Base-by-base conservation (phyloP, 768 basidiomycete genomes). In the Mycena sanguinolenta region DNA sequence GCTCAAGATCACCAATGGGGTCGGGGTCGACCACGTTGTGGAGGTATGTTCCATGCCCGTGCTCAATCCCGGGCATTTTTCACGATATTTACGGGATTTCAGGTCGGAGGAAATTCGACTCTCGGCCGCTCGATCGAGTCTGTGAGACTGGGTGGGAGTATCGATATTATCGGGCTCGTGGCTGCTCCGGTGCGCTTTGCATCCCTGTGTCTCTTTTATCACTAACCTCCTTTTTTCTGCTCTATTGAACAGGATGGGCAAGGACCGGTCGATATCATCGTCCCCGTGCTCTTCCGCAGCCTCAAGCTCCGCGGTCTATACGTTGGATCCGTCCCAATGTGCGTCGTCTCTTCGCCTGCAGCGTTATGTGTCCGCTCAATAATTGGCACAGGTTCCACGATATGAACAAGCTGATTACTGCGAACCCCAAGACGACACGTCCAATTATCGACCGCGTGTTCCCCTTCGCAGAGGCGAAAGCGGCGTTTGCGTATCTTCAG, bases 281-380 rank as follows among this genome's bases (percentile, higher is more conserved):
- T 67, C n/a, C 73, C 75, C 50, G 62, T 63, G 21, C 75, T 81
- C 13, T 77, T 84, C 19, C 72, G 69, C 44, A 81, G 79, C 6
- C 79, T 83, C 25, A 77, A 73, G 23, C 58, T 86, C 49, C 84
- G 83, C 3, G 87, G 87, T 19, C 81, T 87, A 27, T 78, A 83
- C 28, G 77, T 86, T 53, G 87, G 87, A 32, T 83, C 84, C 19
- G 77, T 85, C 49, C 76, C 82, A 30, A 84, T 86, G 83, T 85
- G 72, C 53, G 83, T 39, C 25, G 39, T 2, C 38, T 28, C 16
- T 34, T 9, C 34, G 27, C 38, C 27, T 21, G 23, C 3, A 14
- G 27, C 4, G 6, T 28, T 14, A 6, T n/a, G 32, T 5, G 0
- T 36, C 17, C 34, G 25, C 39, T 1, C 3, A 50, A 28, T 9